Evolutionary conservation across 148 eudicot species (phyloP).

Genomic region (Drosera capensis): DNA sequence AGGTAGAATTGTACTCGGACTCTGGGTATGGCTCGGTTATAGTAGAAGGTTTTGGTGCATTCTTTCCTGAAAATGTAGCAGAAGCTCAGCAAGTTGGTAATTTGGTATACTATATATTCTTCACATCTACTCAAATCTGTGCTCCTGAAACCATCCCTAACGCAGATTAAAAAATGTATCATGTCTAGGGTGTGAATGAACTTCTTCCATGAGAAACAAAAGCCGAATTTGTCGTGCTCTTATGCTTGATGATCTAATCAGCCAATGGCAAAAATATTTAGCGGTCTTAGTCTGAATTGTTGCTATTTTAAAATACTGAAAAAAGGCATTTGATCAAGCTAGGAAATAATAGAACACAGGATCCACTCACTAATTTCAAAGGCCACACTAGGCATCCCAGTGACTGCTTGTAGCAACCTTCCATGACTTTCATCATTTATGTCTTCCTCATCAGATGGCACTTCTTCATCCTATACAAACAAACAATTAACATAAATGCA

Average conservation of each 20-base stretch:
- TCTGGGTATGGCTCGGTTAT: slow-evolving; percentile 79
- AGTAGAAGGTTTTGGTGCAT: slow-evolving; percentile 30
- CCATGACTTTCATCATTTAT: slow-evolving; percentile 52
- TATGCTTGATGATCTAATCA: too few species aligned
- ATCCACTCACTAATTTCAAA: slow-evolving; percentile 44
- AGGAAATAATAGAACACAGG: too few species aligned
- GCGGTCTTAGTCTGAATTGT: too few species aligned
- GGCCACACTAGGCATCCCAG: slow-evolving; percentile 68
- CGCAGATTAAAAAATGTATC: too few species aligned
- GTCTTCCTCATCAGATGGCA: slow-evolving; percentile 54
- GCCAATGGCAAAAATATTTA: too few species aligned
- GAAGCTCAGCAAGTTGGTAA: too few species aligned
- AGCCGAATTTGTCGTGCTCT: too few species aligned
- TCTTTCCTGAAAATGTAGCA: slow-evolving; percentile 70
- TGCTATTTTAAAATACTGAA: slow-evolving; percentile 1
- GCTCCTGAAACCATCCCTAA: not conserved
- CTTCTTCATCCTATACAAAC: slow-evolving; percentile 62
- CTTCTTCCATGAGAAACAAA: too few species aligned
- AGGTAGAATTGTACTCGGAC: slow-evolving; percentile 73
- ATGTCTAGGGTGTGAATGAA: too few species aligned
- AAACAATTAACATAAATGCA: too few species aligned
- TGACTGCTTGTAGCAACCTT: slow-evolving; percentile 62
- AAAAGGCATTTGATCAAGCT: not conserved
- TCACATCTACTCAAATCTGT: not conserved
- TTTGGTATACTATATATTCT: not conserved